Conservation (phyloP, 306 rosid genomes). For the Glycine tomentella region DNA sequence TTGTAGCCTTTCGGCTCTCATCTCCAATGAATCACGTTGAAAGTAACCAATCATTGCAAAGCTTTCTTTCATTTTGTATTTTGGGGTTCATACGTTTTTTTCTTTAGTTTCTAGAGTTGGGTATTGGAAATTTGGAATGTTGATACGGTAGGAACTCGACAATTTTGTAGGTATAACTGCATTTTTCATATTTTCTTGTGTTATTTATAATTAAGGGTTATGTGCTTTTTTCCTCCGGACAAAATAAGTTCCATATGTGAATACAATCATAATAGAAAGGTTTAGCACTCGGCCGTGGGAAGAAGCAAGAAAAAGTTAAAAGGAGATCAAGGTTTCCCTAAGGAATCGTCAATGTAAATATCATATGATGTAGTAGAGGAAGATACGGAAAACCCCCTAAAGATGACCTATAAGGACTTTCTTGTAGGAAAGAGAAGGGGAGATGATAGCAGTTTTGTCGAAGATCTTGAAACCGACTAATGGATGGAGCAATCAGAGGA, state of each 20-base stretch:
- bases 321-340: not conserved
- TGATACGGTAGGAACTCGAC: not conserved
- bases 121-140: not conserved
- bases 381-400: too few species aligned
- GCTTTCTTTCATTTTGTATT: not conserved
- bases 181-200: not conserved
- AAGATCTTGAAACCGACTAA: too few species aligned
- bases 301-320: not conserved
- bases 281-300: not conserved
- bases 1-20: slow-evolving; percentile 19
- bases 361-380: too few species aligned
- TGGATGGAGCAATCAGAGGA: too few species aligned
- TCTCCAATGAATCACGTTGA: slow-evolving; percentile 30
- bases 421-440: not conserved
- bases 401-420: too few species aligned
- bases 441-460: too few species aligned
- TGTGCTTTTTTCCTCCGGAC: not conserved
- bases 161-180: not conserved
- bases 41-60: slow-evolving; percentile 23
- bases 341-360: too few species aligned
- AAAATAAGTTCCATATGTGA: not conserved
- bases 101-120: not conserved
- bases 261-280: not conserved
- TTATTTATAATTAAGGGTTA: not conserved
- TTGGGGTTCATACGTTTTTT: not conserved